These are phyloP conservation scores for Fusarium buxicola DNA, from an alignment of 2,329 filamentous ascomycete genomes.

Conservation along the genomic window DNA sequence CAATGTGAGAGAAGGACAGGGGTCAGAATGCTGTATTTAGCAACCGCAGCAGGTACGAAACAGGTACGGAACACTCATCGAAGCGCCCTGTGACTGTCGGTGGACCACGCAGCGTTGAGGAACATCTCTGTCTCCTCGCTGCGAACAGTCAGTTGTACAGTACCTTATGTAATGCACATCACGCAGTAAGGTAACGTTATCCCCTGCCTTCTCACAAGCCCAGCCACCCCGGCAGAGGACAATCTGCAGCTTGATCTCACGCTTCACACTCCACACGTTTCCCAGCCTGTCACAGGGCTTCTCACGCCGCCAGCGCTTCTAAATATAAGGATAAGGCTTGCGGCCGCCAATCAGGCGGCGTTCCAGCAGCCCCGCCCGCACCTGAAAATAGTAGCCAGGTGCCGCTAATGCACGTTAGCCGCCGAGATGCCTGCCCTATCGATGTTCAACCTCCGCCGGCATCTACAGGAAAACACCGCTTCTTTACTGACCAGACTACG, in stretches of 20 bases:
- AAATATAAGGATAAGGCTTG: conserved; percentile 30
- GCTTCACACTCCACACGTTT: conserved; percentile 27
- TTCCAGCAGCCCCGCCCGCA: conserved; percentile 16
- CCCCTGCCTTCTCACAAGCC: conserved; percentile 10
- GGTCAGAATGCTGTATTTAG: conserved; percentile 27
- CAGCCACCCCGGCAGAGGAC: conserved; percentile 13
- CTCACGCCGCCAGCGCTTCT: conserved; percentile 28
- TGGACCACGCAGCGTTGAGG: too few relatives aligned
- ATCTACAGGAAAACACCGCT: conserved; percentile 18
- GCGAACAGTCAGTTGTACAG: not conserved
- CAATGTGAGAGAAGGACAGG: conserved; percentile 9
- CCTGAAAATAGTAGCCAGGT: conserved; percentile 34
- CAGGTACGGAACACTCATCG: not conserved
- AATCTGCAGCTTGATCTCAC: conserved; percentile 32
- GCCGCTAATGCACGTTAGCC: conserved; percentile 44
- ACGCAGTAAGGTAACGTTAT: not conserved
- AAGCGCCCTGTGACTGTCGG: not conserved
- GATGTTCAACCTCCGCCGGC: not conserved
- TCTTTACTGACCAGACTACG: not conserved
- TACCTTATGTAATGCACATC: not conserved
- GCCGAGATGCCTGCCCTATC: conserved; percentile 23
- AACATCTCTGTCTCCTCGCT: not conserved
- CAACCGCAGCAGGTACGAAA: conserved; percentile 1
- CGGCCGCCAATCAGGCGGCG: conserved; percentile 22
- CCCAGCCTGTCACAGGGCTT: conserved; percentile 27